Evolutionary conservation across 805 yeast genomes (phyloP).

Genomic region (Kuraishia molischiana): DNA sequence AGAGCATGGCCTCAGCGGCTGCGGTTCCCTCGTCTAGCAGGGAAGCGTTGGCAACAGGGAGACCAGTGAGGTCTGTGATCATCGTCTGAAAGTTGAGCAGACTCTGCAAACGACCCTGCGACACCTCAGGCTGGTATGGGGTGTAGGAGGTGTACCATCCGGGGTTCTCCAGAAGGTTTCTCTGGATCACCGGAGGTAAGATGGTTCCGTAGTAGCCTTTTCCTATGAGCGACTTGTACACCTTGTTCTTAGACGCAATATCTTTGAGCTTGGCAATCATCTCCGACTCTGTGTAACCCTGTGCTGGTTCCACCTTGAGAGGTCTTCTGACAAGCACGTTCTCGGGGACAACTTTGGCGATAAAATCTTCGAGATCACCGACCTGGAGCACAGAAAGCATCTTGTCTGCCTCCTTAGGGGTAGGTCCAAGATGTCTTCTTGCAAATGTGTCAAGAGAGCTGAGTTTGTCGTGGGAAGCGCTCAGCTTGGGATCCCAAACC

Average conservation of each 20-base stretch:
- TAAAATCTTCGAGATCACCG: constrained; percentile 58
- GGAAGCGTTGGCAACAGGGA: constrained; percentile 93
- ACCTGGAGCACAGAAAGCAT: constrained; percentile 67
- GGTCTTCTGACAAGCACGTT: constrained; percentile 63
- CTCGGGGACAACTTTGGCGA: constrained; percentile 66
- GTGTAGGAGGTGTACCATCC: constrained; percentile 99
- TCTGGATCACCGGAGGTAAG: constrained; percentile 85
- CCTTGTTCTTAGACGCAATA: constrained; percentile 68
- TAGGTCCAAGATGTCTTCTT: constrained; percentile 86
- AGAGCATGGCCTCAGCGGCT: constrained; percentile 93
- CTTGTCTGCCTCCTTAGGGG: constrained; percentile 44
- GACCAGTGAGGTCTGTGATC: constrained; percentile 81
- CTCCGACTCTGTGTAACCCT: constrained; percentile 77
- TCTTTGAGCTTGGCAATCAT: constrained; percentile 58
- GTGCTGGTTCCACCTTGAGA: constrained; percentile 52
- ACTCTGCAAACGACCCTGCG: constrained; percentile 92
- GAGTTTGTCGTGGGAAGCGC: neutral
- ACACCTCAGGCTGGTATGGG: constrained; percentile 96
- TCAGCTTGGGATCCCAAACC: neutral
- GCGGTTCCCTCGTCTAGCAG: constrained; percentile 95
- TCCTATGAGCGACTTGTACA: constrained; percentile 74
- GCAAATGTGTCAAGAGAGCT: constrained; percentile 64
- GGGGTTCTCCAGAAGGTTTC: constrained; percentile 87
- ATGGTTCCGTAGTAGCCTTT: constrained; percentile 90
- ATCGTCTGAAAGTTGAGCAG: constrained; percentile 90